Evolutionary conservation across 169 alveolate species (phyloP).

Genomic region (Babesia ovis): DNA sequence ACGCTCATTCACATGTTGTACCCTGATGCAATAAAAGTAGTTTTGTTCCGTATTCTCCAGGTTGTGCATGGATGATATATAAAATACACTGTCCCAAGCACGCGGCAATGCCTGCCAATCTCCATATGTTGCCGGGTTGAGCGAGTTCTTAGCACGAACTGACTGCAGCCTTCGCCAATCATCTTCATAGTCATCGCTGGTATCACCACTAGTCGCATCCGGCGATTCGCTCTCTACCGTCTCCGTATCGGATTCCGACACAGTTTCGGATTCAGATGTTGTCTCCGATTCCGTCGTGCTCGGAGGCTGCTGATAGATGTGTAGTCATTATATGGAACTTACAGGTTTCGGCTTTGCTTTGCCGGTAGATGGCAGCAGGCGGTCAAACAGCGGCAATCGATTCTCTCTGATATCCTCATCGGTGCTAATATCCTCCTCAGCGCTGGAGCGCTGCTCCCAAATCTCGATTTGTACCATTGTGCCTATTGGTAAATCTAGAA

Average conservation of each 20-base stretch:
- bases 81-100: constrained; percentile 62
- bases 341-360: neutral
- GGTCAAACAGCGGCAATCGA: constrained; percentile 24
- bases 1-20: constrained; percentile 44
- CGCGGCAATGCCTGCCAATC: constrained; percentile 38
- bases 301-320: neutral
- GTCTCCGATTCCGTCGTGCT: constrained; percentile 7
- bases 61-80: constrained; percentile 66
- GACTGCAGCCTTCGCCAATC: constrained; percentile 47
- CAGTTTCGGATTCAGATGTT: neutral
- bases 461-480: constrained; percentile 29
- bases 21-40: constrained; percentile 58
- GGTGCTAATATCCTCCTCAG: neutral
- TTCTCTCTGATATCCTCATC: constrained; percentile 7
- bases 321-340: neutral
- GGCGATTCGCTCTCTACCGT: constrained; percentile 28
- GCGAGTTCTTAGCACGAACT: constrained; percentile 26
- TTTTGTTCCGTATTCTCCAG: constrained; percentile 53
- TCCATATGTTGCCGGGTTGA: constrained; percentile 11
- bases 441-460: constrained; percentile 45
- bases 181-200: constrained; percentile 18
- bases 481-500: too few species aligned
- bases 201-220: constrained; percentile 8
- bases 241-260: constrained; percentile 11
- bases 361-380: constrained; percentile 13